Evolutionary conservation across 225 moss, liverwort and hornwort genomes (phyloP), one percentile per base, ranked within the genome.

Genomic region (Bryoerythrophyllum caledonicum): DNA sequence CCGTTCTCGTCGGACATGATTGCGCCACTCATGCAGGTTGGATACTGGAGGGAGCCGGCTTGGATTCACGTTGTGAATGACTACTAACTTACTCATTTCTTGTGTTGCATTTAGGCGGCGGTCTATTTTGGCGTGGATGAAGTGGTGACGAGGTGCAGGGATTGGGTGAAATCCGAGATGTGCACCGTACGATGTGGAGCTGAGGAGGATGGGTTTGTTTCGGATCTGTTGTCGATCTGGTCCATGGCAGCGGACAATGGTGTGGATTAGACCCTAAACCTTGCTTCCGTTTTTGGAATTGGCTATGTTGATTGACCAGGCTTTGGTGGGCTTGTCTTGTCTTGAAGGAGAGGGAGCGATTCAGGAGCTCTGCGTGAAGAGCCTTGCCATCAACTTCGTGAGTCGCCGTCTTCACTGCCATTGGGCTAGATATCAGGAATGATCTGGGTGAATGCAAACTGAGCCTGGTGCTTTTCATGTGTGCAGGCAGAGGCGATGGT

Each of bases 381-480:
- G 84, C 73, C 87, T 93, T 79, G 92, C 90, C 51, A 79, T 93
- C 78, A 86, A 90, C 68, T 90, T 93, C 81, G 92, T 93, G 82
- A 81, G 90, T 80, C 54, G 55, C 20, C 58, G 64, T 52, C 30
- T 57, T n/a, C n/a, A n/a, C n/a, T n/a, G n/a, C n/a, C n/a, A n/a
- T 34, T 34, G 34, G 34, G 6, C 34, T 34, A 6, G 34, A 34
- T 34, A 38, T 38, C 38, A 19, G 28, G 19, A 21, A 19, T n/a
- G 15, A 24, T 80, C 19, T 46, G 65, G 58, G 26, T 26, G 12
- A 51, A 24, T 30, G 27, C 8, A 32, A 52, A 34, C 61, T 40
- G n/a, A 43, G 38, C 23, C 21, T 38, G 38, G 38, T 54, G 17
- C 38, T 5, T 40, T 40, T 38, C 10, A 38, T 21, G 30, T 21